These are phyloP conservation scores for Aspergillus amoenus DNA, from an alignment of 2,329 filamentous ascomycete species.

Conservation along the genomic window DNA sequence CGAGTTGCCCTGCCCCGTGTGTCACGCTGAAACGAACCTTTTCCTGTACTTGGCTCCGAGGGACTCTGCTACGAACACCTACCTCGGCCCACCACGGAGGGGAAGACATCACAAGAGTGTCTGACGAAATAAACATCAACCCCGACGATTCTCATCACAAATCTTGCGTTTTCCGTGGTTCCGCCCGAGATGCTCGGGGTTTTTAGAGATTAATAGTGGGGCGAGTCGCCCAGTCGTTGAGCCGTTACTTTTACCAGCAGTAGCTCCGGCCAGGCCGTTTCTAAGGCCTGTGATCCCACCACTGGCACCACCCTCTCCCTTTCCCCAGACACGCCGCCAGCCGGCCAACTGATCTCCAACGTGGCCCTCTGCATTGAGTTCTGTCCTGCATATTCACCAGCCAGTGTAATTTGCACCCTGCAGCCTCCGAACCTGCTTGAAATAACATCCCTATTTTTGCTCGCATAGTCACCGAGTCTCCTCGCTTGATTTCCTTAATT, in stretches of 20 bases:
- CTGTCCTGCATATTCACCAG: conserved; percentile 16
- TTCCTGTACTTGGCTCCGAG: neutral
- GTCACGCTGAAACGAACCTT: conserved; percentile 9
- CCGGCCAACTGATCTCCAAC: conserved; percentile 22
- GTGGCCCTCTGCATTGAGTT: conserved; percentile 17
- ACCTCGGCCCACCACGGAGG: conserved; percentile 8
- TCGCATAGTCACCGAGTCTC: neutral
- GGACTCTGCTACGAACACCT: neutral
- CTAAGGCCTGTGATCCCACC: conserved; percentile 13
- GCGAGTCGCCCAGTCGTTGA: conserved; percentile 6
- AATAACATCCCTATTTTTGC: neutral
- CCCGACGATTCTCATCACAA: neutral
- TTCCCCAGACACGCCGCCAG: conserved; percentile 22
- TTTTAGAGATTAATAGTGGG: conserved; percentile 3
- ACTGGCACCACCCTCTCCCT: conserved; percentile 19
- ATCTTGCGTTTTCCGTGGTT: neutral
- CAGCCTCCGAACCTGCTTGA: neutral
- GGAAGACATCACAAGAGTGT: neutral
- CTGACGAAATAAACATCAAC: neutral
- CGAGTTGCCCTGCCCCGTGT: neutral
- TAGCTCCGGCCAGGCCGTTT: conserved; percentile 4
- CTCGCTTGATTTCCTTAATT: neutral
- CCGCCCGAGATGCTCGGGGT: neutral
- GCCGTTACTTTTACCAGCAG: neutral
- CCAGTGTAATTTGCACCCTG: conserved; percentile 10